Percentiles rank a stretch among this genome's conserved stretches.
phyloP scores from a whole-genome alignment of 805 yeast genomes.

The Yamadazyma sp. region DNA sequence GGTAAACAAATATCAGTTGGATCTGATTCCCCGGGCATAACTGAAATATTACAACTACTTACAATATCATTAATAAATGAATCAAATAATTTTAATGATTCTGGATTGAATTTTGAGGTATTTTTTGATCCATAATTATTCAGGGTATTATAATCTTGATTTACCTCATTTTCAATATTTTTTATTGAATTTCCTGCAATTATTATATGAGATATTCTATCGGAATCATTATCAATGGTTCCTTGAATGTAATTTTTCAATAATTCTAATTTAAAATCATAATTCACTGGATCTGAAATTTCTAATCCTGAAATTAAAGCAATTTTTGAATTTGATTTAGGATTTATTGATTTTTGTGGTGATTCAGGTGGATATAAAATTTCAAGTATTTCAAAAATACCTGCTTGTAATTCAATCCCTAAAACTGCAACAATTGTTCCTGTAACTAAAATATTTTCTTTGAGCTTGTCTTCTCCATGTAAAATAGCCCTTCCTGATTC shows the following conservation, averaged over 20 bases:
- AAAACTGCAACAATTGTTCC: slow-evolving; percentile 85
- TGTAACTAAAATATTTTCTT: slow-evolving; percentile 65
- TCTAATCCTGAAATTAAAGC: slow-evolving; percentile 78
- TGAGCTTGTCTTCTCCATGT: slow-evolving; percentile 57
- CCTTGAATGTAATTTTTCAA: slow-evolving; percentile 73
- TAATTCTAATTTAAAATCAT: slow-evolving; percentile 48
- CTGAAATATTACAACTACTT: slow-evolving; percentile 60
- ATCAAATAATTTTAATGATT: slow-evolving; percentile 56
- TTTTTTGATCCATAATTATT: slow-evolving; percentile 52
- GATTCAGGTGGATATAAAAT: slow-evolving; percentile 66
- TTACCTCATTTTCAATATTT: slow-evolving; percentile 21
- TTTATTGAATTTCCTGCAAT: slow-evolving; percentile 72
- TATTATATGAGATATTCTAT: slow-evolving; percentile 48
- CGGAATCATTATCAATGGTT: slow-evolving; percentile 45
- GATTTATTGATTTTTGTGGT: slow-evolving; percentile 45
- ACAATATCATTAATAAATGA: slow-evolving; percentile 54
- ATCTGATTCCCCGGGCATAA: slow-evolving; percentile 84
- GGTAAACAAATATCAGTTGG: slow-evolving; percentile 86
- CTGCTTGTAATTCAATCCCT: slow-evolving; percentile 83
- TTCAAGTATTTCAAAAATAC: slow-evolving; percentile 81
- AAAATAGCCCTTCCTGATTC: slow-evolving; percentile 84
- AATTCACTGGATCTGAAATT: slow-evolving; percentile 44
- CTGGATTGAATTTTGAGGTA: slow-evolving; percentile 48
- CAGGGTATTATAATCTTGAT: slow-evolving; percentile 30
- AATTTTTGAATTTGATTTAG: slow-evolving; percentile 40